Evolutionary conservation across 139 green algal species (phyloP).

Genomic region (Volvox reticuliferus): DNA sequence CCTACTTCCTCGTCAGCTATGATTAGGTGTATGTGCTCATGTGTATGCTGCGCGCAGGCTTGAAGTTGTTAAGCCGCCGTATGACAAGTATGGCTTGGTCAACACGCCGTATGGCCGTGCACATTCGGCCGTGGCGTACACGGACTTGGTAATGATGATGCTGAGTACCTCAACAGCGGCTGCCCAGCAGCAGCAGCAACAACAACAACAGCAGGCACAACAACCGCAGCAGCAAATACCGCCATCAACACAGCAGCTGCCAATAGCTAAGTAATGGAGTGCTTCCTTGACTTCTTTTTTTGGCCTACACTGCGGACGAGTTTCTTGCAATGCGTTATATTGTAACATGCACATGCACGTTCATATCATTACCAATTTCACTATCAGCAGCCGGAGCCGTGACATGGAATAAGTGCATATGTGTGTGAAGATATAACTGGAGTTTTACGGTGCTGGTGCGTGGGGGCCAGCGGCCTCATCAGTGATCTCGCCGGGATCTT

Average conservation of each 20-base stretch:
- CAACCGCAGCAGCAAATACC: neutral
- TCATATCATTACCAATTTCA: too few relatives aligned
- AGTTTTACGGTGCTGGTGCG: too few relatives aligned
- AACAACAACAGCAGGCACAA: neutral
- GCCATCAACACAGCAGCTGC: neutral
- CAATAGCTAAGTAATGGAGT: neutral
- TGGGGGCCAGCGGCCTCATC: too few relatives aligned
- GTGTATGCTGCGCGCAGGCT: neutral
- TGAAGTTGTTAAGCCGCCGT: constrained; percentile 8
- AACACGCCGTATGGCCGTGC: neutral
- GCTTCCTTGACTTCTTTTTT: too few relatives aligned
- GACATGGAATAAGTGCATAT: too few relatives aligned
- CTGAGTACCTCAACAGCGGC: neutral
- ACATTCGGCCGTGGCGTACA: constrained; percentile 33
- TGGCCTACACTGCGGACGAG: too few relatives aligned
- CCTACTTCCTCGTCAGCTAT: neutral
- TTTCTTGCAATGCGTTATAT: too few relatives aligned
- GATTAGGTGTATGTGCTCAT: neutral
- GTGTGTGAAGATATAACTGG: too few relatives aligned
- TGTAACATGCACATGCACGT: too few relatives aligned
- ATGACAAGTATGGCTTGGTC: constrained; percentile 38
- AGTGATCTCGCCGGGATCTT: too few relatives aligned
- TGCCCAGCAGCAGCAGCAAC: neutral
- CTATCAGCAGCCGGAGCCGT: too few relatives aligned
- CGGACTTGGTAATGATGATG: constrained; percentile 10